Percentiles rank a stretch among this genome's conserved stretches.
Conservation (phyloP, 2,329 filamentous ascomycete genomes). For the Colletotrichum godetiae region DNA sequence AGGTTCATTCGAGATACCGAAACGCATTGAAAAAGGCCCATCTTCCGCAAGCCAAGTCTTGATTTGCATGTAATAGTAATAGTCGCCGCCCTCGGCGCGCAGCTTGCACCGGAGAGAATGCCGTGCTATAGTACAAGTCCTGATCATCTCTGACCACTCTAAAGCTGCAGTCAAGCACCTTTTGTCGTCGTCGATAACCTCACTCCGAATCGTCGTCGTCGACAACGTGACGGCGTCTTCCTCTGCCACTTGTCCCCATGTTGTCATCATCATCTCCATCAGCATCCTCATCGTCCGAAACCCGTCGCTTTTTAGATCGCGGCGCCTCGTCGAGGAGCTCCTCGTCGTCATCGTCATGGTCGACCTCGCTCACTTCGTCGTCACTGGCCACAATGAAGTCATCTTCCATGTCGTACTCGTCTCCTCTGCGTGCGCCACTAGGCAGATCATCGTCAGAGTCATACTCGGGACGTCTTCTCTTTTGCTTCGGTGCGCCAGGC, state of each 20-base stretch:
- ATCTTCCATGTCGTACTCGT: conserved; percentile 83
- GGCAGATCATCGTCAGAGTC: conserved; percentile 82
- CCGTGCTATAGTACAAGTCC: conserved; percentile 18
- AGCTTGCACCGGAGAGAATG: conserved; percentile 1
- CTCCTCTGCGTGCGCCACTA: conserved; percentile 69
- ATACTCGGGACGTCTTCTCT: conserved; percentile 71
- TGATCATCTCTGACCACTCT: background rate
- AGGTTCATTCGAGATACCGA: background rate
- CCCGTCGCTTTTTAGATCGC: conserved; percentile 61
- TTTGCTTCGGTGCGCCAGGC: conserved; percentile 60
- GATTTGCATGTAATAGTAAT: background rate
- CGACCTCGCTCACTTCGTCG: conserved; percentile 71
- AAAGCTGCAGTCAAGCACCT: background rate
- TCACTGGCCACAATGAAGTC: conserved; percentile 83
- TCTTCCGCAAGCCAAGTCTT: background rate
- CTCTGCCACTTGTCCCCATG: conserved; percentile 52
- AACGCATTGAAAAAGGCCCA: background rate
- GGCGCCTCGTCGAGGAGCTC: conserved; percentile 59
- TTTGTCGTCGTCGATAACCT: background rate
- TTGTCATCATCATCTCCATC: conserved; percentile 63
- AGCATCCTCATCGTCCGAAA: conserved; percentile 59
- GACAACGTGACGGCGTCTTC: conserved; percentile 66
- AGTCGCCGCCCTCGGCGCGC: background rate
- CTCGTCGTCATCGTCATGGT: conserved; percentile 68
- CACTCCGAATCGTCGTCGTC: conserved; percentile 69